Evolutionary conservation across 2,329 filamentous ascomycete species (phyloP).

Genomic region (Parafenestella ontariensis): DNA sequence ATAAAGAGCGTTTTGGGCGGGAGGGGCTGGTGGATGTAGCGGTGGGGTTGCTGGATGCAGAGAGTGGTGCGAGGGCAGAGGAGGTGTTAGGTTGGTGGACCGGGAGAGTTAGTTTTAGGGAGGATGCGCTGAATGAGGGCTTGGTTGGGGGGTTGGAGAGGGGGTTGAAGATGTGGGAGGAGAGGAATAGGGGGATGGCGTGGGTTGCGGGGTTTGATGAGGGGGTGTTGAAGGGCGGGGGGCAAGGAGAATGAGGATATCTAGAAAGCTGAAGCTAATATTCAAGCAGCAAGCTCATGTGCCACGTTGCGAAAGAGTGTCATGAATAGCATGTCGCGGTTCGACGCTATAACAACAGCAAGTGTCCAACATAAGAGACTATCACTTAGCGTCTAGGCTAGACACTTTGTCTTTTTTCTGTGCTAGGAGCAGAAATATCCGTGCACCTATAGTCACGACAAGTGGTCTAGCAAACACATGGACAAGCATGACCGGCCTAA

Average conservation of each 20-base stretch:
- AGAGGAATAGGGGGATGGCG: slow-evolving; percentile 8
- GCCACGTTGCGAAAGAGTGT: no score
- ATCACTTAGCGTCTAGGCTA: no score
- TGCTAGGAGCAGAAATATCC: no score
- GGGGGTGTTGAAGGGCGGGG: neutral
- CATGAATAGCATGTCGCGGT: no score
- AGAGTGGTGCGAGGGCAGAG: slow-evolving; percentile 56
- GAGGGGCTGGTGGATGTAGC: slow-evolving; percentile 55
- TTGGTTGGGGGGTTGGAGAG: slow-evolving; percentile 48
- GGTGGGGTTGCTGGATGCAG: slow-evolving; percentile 53
- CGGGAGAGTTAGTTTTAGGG: slow-evolving; percentile 44
- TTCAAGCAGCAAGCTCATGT: no score
- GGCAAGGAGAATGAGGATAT: no score
- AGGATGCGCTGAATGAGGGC: slow-evolving; percentile 45
- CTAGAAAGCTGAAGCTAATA: no score
- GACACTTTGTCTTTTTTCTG: no score
- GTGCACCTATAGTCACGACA: no score
- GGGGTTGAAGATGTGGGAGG: slow-evolving; percentile 33
- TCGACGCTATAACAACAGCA: no score
- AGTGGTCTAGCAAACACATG: neutral
- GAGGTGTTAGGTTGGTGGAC: slow-evolving; percentile 52
- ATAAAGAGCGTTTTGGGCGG: slow-evolving; percentile 42
- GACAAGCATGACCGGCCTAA: no score
- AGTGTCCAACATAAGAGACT: no score
- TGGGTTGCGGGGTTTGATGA: slow-evolving; percentile 8